Conservation (phyloP, 257 asterid genomes). For the Fraxinus anomala region DNA sequence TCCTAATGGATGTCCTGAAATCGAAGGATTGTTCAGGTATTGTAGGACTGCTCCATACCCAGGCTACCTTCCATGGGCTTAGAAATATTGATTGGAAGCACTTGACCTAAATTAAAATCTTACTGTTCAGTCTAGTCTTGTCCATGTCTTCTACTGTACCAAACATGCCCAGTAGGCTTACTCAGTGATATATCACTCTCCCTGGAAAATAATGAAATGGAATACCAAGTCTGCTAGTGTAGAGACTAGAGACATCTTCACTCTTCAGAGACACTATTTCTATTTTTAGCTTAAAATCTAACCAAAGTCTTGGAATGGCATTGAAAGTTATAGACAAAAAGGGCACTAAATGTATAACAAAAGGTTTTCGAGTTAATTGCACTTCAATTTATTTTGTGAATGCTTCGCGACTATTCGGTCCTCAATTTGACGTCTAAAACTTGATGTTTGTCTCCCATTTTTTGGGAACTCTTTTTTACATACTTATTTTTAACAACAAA, state of each 20-base stretch:
- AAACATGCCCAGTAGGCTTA: neutral
- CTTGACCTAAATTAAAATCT: too few relatives aligned
- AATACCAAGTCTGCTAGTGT: neutral
- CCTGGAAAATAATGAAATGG: neutral
- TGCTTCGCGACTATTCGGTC: too few relatives aligned
- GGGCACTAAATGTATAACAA: too few relatives aligned
- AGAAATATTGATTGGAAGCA: constrained; percentile 2
- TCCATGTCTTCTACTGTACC: neutral
- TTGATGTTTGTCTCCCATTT: too few relatives aligned
- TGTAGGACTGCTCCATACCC: constrained; percentile 76
- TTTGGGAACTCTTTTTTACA: too few relatives aligned
- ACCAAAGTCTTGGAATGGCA: constrained; percentile 28
- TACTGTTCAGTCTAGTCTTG: neutral
- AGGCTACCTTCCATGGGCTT: constrained; percentile 77
- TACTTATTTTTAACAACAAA: too few relatives aligned
- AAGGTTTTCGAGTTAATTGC: too few relatives aligned
- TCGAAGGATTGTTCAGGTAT: constrained; percentile 69
- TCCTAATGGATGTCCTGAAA: constrained; percentile 95
- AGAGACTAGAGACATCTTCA: neutral
- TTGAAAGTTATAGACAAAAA: too few relatives aligned
- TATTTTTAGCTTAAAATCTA: neutral
- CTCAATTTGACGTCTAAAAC: too few relatives aligned
- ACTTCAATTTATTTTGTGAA: too few relatives aligned
- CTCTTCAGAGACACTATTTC: neutral
- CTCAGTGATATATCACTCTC: neutral